These are phyloP conservation scores for Isabelozyma heimii DNA, from an alignment of 805 yeast genomes.

Conservation along the genomic window DNA sequence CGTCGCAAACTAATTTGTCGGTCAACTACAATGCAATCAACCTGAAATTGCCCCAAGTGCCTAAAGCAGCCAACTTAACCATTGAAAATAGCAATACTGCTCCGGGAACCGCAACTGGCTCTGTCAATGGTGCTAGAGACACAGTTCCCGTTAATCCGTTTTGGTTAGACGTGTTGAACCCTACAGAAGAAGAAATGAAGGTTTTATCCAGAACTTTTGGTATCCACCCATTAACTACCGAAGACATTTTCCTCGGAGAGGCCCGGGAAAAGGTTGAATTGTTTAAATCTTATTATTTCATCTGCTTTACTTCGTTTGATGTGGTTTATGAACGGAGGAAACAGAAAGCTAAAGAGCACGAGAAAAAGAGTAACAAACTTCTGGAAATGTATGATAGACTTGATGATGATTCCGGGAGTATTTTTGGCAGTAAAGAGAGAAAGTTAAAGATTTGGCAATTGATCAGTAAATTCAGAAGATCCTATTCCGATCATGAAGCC, in stretches of 20 bases:
- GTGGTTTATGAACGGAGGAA: slow-evolving; percentile 71
- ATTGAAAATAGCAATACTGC: slow-evolving; percentile 1
- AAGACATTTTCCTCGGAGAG: slow-evolving; percentile 90
- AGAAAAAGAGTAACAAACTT: slow-evolving; percentile 33
- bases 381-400: slow-evolving; percentile 31
- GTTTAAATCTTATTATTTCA: slow-evolving; percentile 85
- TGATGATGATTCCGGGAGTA: slow-evolving; percentile 15
- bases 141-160: slow-evolving; percentile 26
- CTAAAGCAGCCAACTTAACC: neutral
- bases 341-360: slow-evolving; percentile 47
- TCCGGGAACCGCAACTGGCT: slow-evolving; percentile 8
- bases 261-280: slow-evolving; percentile 94
- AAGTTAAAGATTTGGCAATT: slow-evolving; percentile 12
- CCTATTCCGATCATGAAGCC: slow-evolving; percentile 1
- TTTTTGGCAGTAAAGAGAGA: slow-evolving; percentile 8
- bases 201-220: slow-evolving; percentile 87
- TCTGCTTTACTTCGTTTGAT: slow-evolving; percentile 67
- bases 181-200: slow-evolving; percentile 96
- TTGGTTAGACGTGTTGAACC: slow-evolving; percentile 91
- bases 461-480: slow-evolving; percentile 7
- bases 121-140: slow-evolving; percentile 2
- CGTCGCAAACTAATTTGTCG: neutral
- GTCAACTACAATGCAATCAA: neutral
- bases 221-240: slow-evolving; percentile 94
- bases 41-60: neutral